Evolutionary conservation across 75 land plant genomes (phyloP), one percentile per base, ranked within the genome.

Genomic region (Chamaecyparis obtusa): DNA sequence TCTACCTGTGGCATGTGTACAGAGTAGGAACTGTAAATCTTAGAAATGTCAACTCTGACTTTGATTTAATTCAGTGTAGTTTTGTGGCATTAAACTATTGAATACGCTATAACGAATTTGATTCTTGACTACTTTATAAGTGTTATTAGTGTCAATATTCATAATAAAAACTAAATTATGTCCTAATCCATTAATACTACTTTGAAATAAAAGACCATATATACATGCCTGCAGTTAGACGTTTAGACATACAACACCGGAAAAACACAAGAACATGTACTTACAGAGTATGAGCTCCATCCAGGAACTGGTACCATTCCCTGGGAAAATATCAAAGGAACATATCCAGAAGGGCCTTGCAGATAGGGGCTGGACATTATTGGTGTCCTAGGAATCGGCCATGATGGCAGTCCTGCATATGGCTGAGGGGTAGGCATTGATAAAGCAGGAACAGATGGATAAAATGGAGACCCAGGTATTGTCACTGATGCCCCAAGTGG

Each of bases 301-400:
- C 95, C 93, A 43, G 94, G 95, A 89, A 96, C 93, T 80, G 98
- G 93, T 56, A 96, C 91, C 60, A 95, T 64, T 60, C 94, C 95
- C 55, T 92, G 95, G 80, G 99, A 94, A 83, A 96, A 77, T 60
- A 97, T 87, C 85, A 97, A 32, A 16, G 95, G 96, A 5, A 94
- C 92, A 90, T 95, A 96, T 80, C 89, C 91, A 36, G 98, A 92
- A 80, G 97, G 92, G 78, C 91, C 93, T 90, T 95, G 96, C 92
- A 94, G 90, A 4, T 93, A 90, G 46, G 96, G 90, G 79, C 92
- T 95, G 46, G 94, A 83, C 87, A 95, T 87, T 74, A 91, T 88
- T 82, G 94, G 89, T 37, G 95, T 86, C 87, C 93, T 90, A 48
- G 95, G 88, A 41, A 93, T 41, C 33, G 92, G 87, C 95, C 94